These are phyloP conservation scores for Lentinula raphanica DNA, from an alignment of 768 basidiomycete genomes.

Conservation along the genomic window DNA sequence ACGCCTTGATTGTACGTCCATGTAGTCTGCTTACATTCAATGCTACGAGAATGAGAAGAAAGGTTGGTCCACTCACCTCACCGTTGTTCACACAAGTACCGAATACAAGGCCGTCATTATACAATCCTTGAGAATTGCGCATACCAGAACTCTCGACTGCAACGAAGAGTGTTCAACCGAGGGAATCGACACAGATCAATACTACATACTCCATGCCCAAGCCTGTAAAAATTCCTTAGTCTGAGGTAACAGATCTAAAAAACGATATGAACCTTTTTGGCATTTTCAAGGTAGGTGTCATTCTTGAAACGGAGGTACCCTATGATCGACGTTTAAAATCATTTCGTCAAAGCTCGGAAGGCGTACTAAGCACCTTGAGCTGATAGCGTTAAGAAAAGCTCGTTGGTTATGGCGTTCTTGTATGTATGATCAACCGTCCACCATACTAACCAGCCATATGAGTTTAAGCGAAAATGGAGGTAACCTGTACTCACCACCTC, in stretches of 20 bases:
- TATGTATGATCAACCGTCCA: slow-evolving; percentile 52
- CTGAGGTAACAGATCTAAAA: background rate
- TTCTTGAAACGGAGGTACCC: slow-evolving; percentile 37
- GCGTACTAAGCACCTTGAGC: slow-evolving; percentile 20
- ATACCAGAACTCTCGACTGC: slow-evolving; percentile 20
- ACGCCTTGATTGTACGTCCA: slow-evolving; percentile 64
- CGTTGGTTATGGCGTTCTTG: slow-evolving; percentile 58
- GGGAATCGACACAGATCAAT: background rate
- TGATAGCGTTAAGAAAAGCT: slow-evolving; percentile 48
- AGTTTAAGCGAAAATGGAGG: background rate
- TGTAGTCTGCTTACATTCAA: slow-evolving; percentile 32
- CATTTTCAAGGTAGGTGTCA: slow-evolving; percentile 41
- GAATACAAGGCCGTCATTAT: slow-evolving; percentile 18
- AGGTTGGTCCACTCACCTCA: slow-evolving; percentile 17
- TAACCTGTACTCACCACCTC: slow-evolving; percentile 34
- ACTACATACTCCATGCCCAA: slow-evolving; percentile 32
- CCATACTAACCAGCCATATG: slow-evolving; percentile 35
- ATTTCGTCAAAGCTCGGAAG: background rate
- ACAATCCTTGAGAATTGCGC: slow-evolving; percentile 22
- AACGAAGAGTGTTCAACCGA: background rate
- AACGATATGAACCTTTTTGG: slow-evolving; percentile 31
- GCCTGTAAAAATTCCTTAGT: slow-evolving; percentile 7
- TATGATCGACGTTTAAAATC: background rate
- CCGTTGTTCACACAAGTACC: slow-evolving; percentile 19
- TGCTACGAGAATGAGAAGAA: background rate